phyloP scores from a whole-genome alignment of 495 filamentous ascomycete genomes.

The Tuber microsphaerosporum region DNA sequence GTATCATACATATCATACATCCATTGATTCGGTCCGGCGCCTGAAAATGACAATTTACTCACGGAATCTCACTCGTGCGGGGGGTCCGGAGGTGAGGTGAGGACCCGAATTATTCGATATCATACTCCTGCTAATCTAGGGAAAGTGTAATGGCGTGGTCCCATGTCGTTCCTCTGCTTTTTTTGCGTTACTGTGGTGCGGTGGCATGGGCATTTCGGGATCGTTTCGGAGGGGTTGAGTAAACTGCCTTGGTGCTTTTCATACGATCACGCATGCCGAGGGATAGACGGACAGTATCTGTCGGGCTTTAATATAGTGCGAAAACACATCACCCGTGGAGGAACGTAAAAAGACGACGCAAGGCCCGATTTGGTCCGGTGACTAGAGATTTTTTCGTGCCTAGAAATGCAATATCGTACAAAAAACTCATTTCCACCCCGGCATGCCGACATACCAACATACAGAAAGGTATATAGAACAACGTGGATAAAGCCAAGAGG shows the following conservation, averaged over 20 bases:
- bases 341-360: neutral
- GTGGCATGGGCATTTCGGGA: neutral
- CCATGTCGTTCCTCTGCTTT: neutral
- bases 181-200: neutral
- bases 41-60: neutral
- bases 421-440: neutral
- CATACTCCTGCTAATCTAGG: too few species aligned
- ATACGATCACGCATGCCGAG: neutral
- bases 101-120: too few species aligned
- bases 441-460: neutral
- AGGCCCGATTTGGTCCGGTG: neutral
- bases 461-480: neutral
- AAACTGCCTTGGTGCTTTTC: neutral
- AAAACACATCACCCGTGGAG: neutral
- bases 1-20: neutral
- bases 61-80: neutral
- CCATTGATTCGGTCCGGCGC: neutral
- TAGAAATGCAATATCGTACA: neutral
- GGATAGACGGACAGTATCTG: neutral
- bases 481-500: neutral
- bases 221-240: neutral
- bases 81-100: too few species aligned
- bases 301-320: neutral
- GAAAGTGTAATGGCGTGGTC: neutral
- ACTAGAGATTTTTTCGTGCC: neutral